phyloP scores from a whole-genome alignment of 345 rosid genomes.

The Cardamine chenopodiifolia region DNA sequence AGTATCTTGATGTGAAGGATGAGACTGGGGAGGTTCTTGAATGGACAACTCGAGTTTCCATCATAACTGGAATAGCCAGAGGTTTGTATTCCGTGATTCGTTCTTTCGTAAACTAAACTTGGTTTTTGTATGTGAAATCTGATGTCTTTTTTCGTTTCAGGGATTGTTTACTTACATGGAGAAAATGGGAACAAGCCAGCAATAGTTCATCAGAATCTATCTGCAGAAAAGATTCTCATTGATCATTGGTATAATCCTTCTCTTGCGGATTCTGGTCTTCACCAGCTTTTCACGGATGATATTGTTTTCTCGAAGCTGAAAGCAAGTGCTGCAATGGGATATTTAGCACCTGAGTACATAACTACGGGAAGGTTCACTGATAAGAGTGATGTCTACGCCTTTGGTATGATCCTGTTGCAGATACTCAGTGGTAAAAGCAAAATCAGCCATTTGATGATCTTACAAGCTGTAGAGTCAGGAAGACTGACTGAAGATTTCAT shows the following conservation, averaged over 20 bases:
- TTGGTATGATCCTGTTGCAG: conserved; percentile 77
- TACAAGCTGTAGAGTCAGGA: conserved; percentile 60
- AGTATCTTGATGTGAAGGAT: conserved; percentile 68
- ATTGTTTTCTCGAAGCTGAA: conserved; percentile 85
- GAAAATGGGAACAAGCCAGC: conserved; percentile 61
- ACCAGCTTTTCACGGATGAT: conserved; percentile 87
- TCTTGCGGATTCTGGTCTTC: conserved; percentile 83
- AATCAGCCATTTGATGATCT: conserved; percentile 47
- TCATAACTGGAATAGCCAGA: conserved; percentile 81
- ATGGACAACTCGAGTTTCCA: conserved; percentile 80
- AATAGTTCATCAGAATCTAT: conserved; percentile 79
- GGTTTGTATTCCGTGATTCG: conserved; percentile 48
- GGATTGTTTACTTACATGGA: conserved; percentile 74
- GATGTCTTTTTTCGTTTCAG: conserved; percentile 45
- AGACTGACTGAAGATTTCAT: conserved; percentile 55
- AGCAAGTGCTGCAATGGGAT: conserved; percentile 98
- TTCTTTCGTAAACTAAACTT: neutral
- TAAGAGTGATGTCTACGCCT: conserved; percentile 85
- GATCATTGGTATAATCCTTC: conserved; percentile 69
- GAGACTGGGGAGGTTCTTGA: conserved; percentile 70
- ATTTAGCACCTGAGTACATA: conserved; percentile 93
- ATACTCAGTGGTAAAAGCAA: conserved; percentile 73
- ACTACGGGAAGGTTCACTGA: conserved; percentile 89
- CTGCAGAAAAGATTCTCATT: conserved; percentile 79
- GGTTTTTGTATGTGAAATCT: conserved; percentile 9